Evolutionary conservation across 768 basidiomycete species (phyloP).

Genomic region (Leccinum uliginosum): DNA sequence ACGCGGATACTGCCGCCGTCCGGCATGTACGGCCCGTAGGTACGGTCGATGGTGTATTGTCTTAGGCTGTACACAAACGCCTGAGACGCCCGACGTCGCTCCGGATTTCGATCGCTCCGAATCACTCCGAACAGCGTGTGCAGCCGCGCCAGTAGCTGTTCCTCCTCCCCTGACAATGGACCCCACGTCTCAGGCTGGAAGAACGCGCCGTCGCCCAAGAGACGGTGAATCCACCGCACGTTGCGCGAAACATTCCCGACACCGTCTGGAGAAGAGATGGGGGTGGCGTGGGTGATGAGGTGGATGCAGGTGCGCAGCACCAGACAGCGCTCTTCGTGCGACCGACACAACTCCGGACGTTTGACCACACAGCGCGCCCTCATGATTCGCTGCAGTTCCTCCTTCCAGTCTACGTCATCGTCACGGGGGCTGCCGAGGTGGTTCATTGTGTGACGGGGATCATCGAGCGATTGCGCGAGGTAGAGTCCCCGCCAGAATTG

Average conservation of each 20-base stretch:
- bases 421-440: constrained; percentile 25
- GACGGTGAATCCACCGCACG: constrained; percentile 46
- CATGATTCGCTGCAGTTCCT: constrained; percentile 50
- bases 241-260: constrained; percentile 41
- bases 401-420: constrained; percentile 46
- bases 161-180: constrained; percentile 32
- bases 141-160: constrained; percentile 45
- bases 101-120: constrained; percentile 33
- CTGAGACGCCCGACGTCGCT: constrained; percentile 38
- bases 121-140: constrained; percentile 60
- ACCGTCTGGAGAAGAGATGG: constrained; percentile 26
- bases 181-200: constrained; percentile 35
- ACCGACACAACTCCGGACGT: constrained; percentile 31
- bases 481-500: constrained; percentile 63
- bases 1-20: constrained; percentile 39
- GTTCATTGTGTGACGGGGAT: constrained; percentile 50
- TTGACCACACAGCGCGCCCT: constrained; percentile 45
- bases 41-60: constrained; percentile 46
- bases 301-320: constrained; percentile 50
- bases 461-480: constrained; percentile 59
- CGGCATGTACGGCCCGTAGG: constrained; percentile 53
- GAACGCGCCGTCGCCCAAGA: constrained; percentile 41
- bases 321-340: constrained; percentile 37
- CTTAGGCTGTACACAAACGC: constrained; percentile 61
- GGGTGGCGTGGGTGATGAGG: constrained; percentile 41